Evolutionary conservation across 306 rosid species (phyloP).

Genomic region (Gynostemma pentaphyllum): DNA sequence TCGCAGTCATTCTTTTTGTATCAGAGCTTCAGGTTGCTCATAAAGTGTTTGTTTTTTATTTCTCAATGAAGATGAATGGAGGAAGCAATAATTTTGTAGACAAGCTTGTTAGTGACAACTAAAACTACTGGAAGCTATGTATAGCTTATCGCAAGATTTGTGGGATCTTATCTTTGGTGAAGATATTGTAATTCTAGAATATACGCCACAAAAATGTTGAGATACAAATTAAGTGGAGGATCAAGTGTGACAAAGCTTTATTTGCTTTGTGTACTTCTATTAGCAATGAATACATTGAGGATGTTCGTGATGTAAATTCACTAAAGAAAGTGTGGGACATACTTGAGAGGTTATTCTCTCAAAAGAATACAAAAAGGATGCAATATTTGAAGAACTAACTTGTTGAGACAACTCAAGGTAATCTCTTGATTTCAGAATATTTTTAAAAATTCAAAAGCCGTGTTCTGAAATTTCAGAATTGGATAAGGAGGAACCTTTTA

Average conservation of each 20-base stretch:
- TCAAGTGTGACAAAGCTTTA: background rate
- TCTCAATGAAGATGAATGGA: background rate
- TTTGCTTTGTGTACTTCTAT: background rate
- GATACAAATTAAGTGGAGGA: background rate
- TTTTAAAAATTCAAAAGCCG: background rate
- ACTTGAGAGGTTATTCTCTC: background rate
- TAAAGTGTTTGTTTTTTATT: background rate
- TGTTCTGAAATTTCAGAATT: background rate
- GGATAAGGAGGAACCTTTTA: background rate
- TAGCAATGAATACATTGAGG: background rate
- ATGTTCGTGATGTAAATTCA: background rate
- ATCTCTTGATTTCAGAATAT: background rate
- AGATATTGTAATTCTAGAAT: background rate
- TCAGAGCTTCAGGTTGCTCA: background rate
- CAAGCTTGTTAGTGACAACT: no score
- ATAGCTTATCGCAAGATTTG: no score
- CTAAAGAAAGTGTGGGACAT: background rate
- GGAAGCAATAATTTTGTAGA: background rate
- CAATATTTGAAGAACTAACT: background rate
- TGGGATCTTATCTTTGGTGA: background rate
- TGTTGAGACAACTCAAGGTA: background rate
- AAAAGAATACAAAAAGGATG: background rate
- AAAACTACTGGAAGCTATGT: no score
- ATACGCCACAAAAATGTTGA: background rate
- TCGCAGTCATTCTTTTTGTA: no score